Evolutionary conservation across 257 asterid species (phyloP), one percentile per base, ranked within the genome.

Genomic region (Gentiana macrophylla): DNA sequence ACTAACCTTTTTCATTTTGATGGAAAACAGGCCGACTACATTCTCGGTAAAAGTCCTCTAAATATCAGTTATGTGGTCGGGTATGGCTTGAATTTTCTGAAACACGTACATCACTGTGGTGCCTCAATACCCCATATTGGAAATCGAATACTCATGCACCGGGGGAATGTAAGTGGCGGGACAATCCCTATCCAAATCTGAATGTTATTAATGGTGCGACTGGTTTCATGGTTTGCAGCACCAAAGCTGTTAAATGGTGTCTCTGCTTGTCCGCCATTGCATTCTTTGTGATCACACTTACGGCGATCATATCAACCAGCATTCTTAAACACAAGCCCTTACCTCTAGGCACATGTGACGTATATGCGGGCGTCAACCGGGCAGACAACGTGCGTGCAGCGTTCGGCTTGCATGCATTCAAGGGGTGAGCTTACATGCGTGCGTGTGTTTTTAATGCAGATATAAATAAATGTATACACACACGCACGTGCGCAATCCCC

Each of bases 61-160:
- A 76, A 79, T 1, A 84, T 84, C 91, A 90, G 98, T 78, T 90
- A 86, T 66, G 75, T 90, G 2, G 95, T 86, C 1, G 98, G 96
- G 3, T 66, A 67, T 56, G 95, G 96, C 3, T 4, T 68, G 15
- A 82, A 83, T 48, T 90, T 53, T 38, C 95, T 96, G 1, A 70
- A 34, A 37, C 87, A 74, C 8, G 94, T 80, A 62, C 98, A 86
- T 78, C 98, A 86, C 74, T 92, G 98, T 2, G 96, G 76, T 35
- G 96, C 96, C 67, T 86, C 98, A 35, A 77, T 76, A 58, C 96
- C 96, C 4, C 59, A 46, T 3, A 68, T 78, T 71, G 59, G 60
- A 11, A 56, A 45, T 15, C 43, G 79, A 56, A 64, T 80, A 82
- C 75, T 82, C 96, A 0, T 90, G 98, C 70, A 80, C 79, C 11